phyloP scores from a whole-genome alignment of 768 basidiomycete species.

The Pleurotus platypus region DNA sequence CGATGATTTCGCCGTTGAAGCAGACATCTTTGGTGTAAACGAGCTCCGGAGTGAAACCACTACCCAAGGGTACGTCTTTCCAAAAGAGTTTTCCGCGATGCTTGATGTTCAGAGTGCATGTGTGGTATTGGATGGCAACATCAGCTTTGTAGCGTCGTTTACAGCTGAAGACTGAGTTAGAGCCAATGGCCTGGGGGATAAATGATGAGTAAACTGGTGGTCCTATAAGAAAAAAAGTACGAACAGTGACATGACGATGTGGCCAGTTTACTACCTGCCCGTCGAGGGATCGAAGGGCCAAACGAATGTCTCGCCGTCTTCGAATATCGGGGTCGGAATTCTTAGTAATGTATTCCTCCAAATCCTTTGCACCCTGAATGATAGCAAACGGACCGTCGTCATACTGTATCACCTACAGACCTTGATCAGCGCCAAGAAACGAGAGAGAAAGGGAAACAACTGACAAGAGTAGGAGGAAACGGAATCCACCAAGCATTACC shows the following conservation, averaged over 20 bases:
- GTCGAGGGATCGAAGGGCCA: conserved; percentile 64
- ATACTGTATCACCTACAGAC: conserved; percentile 57
- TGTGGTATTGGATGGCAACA: conserved; percentile 40
- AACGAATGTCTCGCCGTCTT: conserved; percentile 51
- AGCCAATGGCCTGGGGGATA: conserved; percentile 40
- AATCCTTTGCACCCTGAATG: conserved; percentile 42
- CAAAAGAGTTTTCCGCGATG: conserved; percentile 49
- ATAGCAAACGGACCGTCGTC: conserved; percentile 55
- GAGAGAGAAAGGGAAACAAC: conserved; percentile 15
- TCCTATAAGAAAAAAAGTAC: conserved; percentile 7
- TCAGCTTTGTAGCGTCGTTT: conserved; percentile 48
- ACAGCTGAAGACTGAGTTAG: conserved; percentile 40
- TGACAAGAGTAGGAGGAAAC: conserved; percentile 69
- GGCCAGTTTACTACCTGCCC: conserved; percentile 61
- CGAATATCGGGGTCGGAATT: conserved; percentile 50
- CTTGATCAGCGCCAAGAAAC: neutral
- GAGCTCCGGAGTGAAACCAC: conserved; percentile 64
- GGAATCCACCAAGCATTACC: conserved; percentile 81
- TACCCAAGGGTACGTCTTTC: conserved; percentile 56
- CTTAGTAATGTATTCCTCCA: conserved; percentile 59
- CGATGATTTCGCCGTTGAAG: conserved; percentile 50
- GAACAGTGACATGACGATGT: conserved; percentile 54
- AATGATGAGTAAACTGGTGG: neutral
- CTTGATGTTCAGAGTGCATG: conserved; percentile 47
- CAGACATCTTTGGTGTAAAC: conserved; percentile 49